Base-by-base conservation (phyloP, 129 eudicot genomes). In the Centaurea solstitialis region DNA sequence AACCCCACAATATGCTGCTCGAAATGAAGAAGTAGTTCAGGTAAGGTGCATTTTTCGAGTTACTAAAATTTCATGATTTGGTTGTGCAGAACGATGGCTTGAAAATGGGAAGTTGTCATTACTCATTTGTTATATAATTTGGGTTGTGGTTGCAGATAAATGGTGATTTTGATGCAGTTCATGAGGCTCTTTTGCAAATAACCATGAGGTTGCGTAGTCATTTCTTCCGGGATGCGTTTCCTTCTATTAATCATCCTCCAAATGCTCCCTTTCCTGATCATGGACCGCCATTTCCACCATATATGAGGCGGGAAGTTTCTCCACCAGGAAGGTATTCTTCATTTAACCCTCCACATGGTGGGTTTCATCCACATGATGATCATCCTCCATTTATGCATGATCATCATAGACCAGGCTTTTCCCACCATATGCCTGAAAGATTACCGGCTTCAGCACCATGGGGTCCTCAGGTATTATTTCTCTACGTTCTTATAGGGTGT, bases 11-110 rank as follows among this genome's bases (percentile, higher is more conserved):
- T 83, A 87, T 69, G 93, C 93, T 84, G 85, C 93, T 38, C 91
- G 87, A 82, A 91, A 90, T 89, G 96, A 91, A 82, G 99, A 95
- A 89, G 91, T 95, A 20, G 90, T 95, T 87, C 97, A 90, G 98
- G 99, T 95, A 21, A 61, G 57, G 74, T 50, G n/a, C n/a, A 72
- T 62, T 76, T 39, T 20, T 37, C 37, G 6, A 22, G 10, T 6
- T 18, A 66, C 38, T 12, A 47, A 53, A 24, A 24, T 26, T 53
- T 64, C 81, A 38, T 67, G 69, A n/a, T 10, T 74, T 47, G 12
- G 20, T 50, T 50, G 13, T 47, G 37, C 37, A 33, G 37, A 33
- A 33, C 37, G 37, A 33, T 33, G 37, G 37, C 37, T 33, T 33
- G 5, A 33, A 50, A 53, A 15, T 53, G 64, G 64, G 17, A 15